phyloP scores from a whole-genome alignment of 345 rosid species.

The Bruguiera sexangula region DNA sequence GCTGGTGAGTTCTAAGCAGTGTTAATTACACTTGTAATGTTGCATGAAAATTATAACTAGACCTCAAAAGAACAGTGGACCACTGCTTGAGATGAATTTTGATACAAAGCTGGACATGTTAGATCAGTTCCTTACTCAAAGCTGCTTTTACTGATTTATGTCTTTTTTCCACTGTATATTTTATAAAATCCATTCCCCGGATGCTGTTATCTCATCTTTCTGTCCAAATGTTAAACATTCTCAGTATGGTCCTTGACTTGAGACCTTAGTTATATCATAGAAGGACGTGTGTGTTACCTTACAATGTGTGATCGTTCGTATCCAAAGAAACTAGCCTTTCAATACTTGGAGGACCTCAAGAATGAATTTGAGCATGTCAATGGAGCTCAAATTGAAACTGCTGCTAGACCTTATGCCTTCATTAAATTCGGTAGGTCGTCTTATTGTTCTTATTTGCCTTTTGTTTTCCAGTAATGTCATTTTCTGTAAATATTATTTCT shows the following conservation, averaged over 20 bases:
- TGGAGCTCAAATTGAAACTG: conserved; percentile 87
- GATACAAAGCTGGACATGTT: background rate
- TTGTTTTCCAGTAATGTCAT: background rate
- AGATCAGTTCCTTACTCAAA: background rate
- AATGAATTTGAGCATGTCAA: conserved; percentile 95
- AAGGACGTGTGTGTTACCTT: conserved; percentile 95
- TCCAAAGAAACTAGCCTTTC: conserved; percentile 97
- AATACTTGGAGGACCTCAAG: conserved; percentile 92
- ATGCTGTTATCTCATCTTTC: conserved; percentile 1
- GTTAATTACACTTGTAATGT: too few relatives aligned
- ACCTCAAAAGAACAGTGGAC: too few relatives aligned
- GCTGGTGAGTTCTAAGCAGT: too few relatives aligned
- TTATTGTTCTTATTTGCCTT: background rate
- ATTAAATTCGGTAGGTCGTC: conserved; percentile 78
- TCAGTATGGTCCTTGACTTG: conserved; percentile 50
- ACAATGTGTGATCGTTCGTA: conserved; percentile 97
- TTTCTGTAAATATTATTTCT: conserved; percentile 16
- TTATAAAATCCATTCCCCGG: conserved; percentile 2
- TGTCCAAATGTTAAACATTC: background rate
- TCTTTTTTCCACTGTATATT: background rate
- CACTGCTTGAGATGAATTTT: background rate
- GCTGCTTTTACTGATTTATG: background rate
- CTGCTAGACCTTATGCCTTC: conserved; percentile 98
- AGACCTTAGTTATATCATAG: conserved; percentile 75
- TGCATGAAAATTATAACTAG: too few relatives aligned